These are phyloP conservation scores for Cladosporium sp. DNA, from an alignment of 2,329 filamentous ascomycete genomes.

Conservation along the genomic window DNA sequence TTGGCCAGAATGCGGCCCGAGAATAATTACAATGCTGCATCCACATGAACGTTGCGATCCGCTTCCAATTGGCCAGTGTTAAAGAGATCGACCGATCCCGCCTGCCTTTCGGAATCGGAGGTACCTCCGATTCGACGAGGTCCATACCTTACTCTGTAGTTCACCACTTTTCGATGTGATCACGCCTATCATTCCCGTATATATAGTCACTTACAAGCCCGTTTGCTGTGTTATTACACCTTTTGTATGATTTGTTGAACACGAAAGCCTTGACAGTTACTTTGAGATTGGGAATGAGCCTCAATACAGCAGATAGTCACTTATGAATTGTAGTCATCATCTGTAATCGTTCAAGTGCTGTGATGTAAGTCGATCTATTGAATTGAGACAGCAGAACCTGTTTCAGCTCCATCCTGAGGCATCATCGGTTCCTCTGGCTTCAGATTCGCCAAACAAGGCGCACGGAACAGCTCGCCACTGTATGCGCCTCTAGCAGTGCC, in stretches of 20 bases:
- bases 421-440: background rate
- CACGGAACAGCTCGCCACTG: constrained; percentile 54
- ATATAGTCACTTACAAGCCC: no score
- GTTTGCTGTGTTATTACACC: background rate
- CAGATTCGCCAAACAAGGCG: constrained; percentile 50
- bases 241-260: background rate
- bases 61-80: background rate
- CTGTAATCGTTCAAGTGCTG: background rate
- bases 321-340: background rate
- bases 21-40: background rate
- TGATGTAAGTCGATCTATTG: background rate
- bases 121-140: background rate
- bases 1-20: background rate
- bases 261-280: background rate
- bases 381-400: background rate
- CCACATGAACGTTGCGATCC: background rate
- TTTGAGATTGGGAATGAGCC: background rate
- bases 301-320: background rate
- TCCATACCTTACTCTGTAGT: no score
- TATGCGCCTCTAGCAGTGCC: constrained; percentile 52
- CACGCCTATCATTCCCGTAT: no score
- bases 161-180: no score
- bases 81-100: background rate
- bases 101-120: background rate
- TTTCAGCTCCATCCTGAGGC: constrained; percentile 8